Conservation (phyloP, 306 rosid genomes). For the Inga laurina region DNA sequence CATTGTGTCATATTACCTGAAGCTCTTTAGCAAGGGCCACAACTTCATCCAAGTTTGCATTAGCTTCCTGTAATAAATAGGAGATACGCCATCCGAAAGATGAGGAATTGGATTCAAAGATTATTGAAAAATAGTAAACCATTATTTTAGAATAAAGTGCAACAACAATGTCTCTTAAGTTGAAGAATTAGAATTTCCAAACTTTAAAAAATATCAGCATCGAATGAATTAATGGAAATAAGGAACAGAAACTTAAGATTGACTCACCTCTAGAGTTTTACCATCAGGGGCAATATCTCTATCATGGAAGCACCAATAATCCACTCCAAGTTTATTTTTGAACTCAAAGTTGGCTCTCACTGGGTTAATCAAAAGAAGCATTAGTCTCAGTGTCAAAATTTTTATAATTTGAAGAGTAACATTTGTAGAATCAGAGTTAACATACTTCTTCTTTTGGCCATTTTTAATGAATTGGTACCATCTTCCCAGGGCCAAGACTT, state of each 20-base stretch:
- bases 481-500: constrained; percentile 98
- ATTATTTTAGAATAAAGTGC: too few relatives aligned
- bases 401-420: constrained; percentile 2
- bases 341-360: constrained; percentile 96
- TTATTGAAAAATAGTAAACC: not conserved
- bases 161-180: not conserved
- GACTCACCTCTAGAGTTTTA: constrained; percentile 63
- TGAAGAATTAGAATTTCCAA: constrained; percentile 2
- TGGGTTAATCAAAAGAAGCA: constrained; percentile 37
- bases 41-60: constrained; percentile 89
- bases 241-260: not conserved
- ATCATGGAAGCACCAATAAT: constrained; percentile 93
- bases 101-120: too few relatives aligned
- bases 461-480: constrained; percentile 84
- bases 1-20: too few relatives aligned
- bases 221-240: not conserved
- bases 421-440: not conserved
- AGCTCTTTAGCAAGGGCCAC: constrained; percentile 66
- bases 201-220: not conserved
- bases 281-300: constrained; percentile 95
- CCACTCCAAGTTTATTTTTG: constrained; percentile 85
- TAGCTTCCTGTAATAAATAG: constrained; percentile 62
- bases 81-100: too few relatives aligned
- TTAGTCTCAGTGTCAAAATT: not conserved
- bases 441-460: constrained; percentile 97